Base-by-base conservation (phyloP, 495 filamentous ascomycete species). In the Talaromyces nanjingensis region DNA sequence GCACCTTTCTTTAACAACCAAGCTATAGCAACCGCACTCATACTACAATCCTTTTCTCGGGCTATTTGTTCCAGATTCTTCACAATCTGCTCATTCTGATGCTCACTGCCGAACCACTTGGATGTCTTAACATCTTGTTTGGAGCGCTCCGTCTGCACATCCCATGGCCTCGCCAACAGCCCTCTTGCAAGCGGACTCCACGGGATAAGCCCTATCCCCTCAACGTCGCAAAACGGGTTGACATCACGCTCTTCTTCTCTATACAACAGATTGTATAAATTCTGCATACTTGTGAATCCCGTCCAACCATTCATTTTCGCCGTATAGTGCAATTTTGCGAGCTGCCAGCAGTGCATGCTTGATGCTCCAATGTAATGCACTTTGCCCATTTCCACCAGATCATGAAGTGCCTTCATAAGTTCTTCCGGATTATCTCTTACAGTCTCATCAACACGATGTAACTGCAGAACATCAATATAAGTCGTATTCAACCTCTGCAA, bases 201-300 rank as follows among this genome's bases (percentile, higher is more conserved):
- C n/a, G 87, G 87, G 54, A 89, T 83, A 11, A 90, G 63, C 0
- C 86, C 88, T 5, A 92, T 84, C 4, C 88, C 88, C 0, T 86
- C 88, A 29, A 79, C 80, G 16, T 81, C 71, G 68, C 88, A 91
- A 73, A 84, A 88, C 0, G 79, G 76, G 68, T 81, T 87, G 85
- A 89, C 89, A 71, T 90, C 88, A 4, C 87, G 75, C 75, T 91
- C 88, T 68, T 91, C 87, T 71, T 91, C 87, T 6, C 88, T 77
- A 71, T 89, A 89, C 5, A 88, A 71, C 22, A 91, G 74, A 74
- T 89, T 90, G 69, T 90, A 87, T 22, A 81, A 76, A 65, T 86
- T 86, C 70, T 90, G 88, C 87, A 90, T 90, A 61, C 77, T 81
- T 58, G 87, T 72, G 67, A 90, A 90, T 65, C 81, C 80, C 80